Evolutionary conservation across 371 early-diverging fungal species (phyloP), one percentile per base, ranked within the genome.

Genomic region (Capillidium heterosporum): DNA sequence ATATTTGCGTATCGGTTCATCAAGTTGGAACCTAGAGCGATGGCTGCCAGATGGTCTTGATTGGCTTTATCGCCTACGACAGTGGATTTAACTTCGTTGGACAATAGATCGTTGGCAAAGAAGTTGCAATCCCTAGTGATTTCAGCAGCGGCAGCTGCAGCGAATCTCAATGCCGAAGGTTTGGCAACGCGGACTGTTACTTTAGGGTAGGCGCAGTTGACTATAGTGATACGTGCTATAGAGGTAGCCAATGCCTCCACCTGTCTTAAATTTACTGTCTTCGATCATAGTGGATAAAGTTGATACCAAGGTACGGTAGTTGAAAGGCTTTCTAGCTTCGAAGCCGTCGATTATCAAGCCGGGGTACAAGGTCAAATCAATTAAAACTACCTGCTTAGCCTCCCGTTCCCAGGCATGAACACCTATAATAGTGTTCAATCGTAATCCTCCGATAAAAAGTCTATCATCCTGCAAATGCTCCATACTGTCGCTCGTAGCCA

Each of bases 341-440:
- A 19, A 19, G 28, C 4, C 5, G 13, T 28, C 10, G 19, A 31
- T 29, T 56, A 26, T 27, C 17, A 21, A 2, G 32, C 63, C 69
- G n/a, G 86, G 78, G 63, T 82, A 79, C 32, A 92, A 73, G 29
- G 71, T 73, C 55, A 97, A 58, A 56, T 85, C 85, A 56, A 95
- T 61, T 1, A 89, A 64, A 7, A 97, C 85, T 0, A 84, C 77
- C 63, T 97, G 96, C 64, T 87, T 88, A 67, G 89, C 88, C 63
- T 88, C 85, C 15, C 96, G 77, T 71, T 97, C 97, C 89, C 92
- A 94, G 15, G 89, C 81, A 64, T 94, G 89, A 24, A 95, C 84
- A 39, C 98, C 98, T 56, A 97, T 85, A 51, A 97, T 89, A 19
- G 89, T 80, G 59, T 75, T 80, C 15, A 89, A 69, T 13, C 76